Percentiles rank a stretch among this genome's conserved stretches.
These are phyloP conservation scores for Chalaropsis thielavioides DNA, from an alignment of 2,329 filamentous ascomycete genomes.

Conservation along the genomic window DNA sequence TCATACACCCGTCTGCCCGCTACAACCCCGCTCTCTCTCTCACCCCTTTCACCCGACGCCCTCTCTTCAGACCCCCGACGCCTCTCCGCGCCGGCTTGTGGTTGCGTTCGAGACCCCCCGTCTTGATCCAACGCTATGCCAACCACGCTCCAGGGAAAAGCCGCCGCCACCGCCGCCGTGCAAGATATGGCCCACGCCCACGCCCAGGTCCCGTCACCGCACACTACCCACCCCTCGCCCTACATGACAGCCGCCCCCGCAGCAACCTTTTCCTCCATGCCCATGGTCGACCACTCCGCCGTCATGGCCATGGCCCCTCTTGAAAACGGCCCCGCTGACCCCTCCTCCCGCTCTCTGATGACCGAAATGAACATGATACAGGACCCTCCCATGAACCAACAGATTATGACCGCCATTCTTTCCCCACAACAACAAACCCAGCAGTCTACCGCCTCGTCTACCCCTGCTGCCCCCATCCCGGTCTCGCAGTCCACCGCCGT, in stretches of 20 bases:
- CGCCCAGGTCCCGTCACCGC: neutral
- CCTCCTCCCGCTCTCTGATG: slow-evolving; percentile 11
- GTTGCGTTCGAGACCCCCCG: neutral
- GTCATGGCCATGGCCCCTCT: slow-evolving; percentile 10
- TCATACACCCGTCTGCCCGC: too few species aligned
- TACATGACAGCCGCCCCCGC: slow-evolving; percentile 6
- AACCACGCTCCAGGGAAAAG: neutral
- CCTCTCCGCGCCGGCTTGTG: slow-evolving; percentile 1
- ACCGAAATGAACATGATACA: slow-evolving; percentile 12
- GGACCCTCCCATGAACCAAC: slow-evolving; percentile 8
- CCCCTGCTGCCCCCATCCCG: neutral
- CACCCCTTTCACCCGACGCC: neutral
- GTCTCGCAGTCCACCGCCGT: neutral
- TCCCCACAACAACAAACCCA: slow-evolving; percentile 10
- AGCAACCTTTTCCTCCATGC: neutral
- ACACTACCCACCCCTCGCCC: slow-evolving; percentile 1
- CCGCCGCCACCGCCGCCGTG: neutral
- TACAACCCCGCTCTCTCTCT: too few species aligned
- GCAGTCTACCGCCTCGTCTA: neutral
- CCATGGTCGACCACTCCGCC: slow-evolving; percentile 11
- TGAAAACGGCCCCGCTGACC: slow-evolving; percentile 3
- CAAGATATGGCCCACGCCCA: slow-evolving; percentile 3
- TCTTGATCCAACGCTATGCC: slow-evolving; percentile 9
- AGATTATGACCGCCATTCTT: slow-evolving; percentile 13
- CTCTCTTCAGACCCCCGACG: neutral